Percentiles rank a stretch among this genome's conserved stretches.
phyloP scores from a whole-genome alignment of 805 yeast genomes.

The Pachysolen tannophilus region DNA sequence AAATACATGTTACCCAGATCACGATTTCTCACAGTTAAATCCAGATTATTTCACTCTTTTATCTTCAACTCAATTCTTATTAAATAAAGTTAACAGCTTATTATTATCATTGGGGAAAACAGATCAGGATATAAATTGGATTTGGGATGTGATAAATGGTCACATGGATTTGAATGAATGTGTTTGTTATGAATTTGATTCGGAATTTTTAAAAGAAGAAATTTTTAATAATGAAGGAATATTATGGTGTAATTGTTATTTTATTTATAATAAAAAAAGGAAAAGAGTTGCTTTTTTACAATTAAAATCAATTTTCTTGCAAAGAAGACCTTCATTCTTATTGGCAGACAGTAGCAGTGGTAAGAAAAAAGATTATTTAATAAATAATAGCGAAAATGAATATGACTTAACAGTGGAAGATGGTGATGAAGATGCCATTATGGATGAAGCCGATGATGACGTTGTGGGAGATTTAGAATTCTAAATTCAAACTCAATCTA shows the following conservation, averaged over 20 bases:
- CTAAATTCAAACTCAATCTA: no score
- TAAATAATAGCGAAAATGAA: slow-evolving; percentile 22
- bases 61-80: slow-evolving; percentile 37
- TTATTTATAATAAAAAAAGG: slow-evolving; percentile 82
- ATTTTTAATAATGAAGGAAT: slow-evolving; percentile 60
- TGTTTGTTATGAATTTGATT: slow-evolving; percentile 55
- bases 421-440: slow-evolving; percentile 14
- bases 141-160: slow-evolving; percentile 83
- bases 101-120: slow-evolving; percentile 58
- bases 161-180: slow-evolving; percentile 71
- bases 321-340: slow-evolving; percentile 26
- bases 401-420: slow-evolving; percentile 25
- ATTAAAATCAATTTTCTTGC: slow-evolving; percentile 40
- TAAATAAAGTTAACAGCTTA: slow-evolving; percentile 67
- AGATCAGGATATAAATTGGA: slow-evolving; percentile 45
- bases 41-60: slow-evolving; percentile 70
- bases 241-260: slow-evolving; percentile 80
- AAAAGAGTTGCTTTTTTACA: slow-evolving; percentile 87
- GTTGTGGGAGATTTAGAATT: slow-evolving; percentile 33
- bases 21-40: slow-evolving; percentile 81
- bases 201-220: slow-evolving; percentile 36
- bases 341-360: slow-evolving; percentile 26
- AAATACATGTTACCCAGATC: slow-evolving; percentile 92
- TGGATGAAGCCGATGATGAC: slow-evolving; percentile 21
- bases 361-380: slow-evolving; percentile 21